Evolutionary conservation across 78 protist species (phyloP).

Genomic region (Dictyostelium firmibasis): DNA sequence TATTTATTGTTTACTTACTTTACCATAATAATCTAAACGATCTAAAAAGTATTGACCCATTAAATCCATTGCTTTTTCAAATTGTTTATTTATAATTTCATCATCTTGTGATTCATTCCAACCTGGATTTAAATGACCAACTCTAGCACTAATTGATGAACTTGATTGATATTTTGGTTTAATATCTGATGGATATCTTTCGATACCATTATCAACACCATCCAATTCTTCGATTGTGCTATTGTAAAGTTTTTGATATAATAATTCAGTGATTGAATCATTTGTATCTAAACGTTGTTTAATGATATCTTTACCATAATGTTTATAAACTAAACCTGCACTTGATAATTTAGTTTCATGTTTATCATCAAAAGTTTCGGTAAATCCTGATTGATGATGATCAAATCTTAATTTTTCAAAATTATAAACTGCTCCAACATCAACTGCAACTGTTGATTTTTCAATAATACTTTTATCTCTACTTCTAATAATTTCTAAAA

Average conservation of each 20-base stretch:
- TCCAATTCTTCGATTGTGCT: slow-evolving; percentile 85
- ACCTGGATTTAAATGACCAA: slow-evolving; percentile 72
- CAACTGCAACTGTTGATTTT: slow-evolving; percentile 80
- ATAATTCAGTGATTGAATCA: slow-evolving; percentile 49
- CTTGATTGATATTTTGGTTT: slow-evolving; percentile 30
- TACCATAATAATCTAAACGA: slow-evolving; percentile 38
- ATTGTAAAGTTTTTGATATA: slow-evolving; percentile 69
- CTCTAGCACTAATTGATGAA: slow-evolving; percentile 74
- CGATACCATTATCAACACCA: slow-evolving; percentile 93
- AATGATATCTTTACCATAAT: slow-evolving; percentile 89
- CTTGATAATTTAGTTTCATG: slow-evolving; percentile 42
- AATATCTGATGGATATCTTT: slow-evolving; percentile 42
- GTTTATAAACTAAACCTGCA: slow-evolving; percentile 90
- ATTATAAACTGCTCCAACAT: slow-evolving; percentile 94
- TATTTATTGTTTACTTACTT: background rate
- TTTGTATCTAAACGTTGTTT: background rate
- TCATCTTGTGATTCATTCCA: slow-evolving; percentile 81
- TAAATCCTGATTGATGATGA: slow-evolving; percentile 94
- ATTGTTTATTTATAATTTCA: slow-evolving; percentile 27
- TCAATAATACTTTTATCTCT: slow-evolving; percentile 83
- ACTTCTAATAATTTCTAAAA: slow-evolving; percentile 77
- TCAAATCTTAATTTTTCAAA: slow-evolving; percentile 81
- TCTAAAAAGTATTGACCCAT: slow-evolving; percentile 81
- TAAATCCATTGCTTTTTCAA: slow-evolving; percentile 79
- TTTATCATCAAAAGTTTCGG: slow-evolving; percentile 49